phyloP scores from a whole-genome alignment of 257 asterid species.

The Solanum megistacrolobum region DNA sequence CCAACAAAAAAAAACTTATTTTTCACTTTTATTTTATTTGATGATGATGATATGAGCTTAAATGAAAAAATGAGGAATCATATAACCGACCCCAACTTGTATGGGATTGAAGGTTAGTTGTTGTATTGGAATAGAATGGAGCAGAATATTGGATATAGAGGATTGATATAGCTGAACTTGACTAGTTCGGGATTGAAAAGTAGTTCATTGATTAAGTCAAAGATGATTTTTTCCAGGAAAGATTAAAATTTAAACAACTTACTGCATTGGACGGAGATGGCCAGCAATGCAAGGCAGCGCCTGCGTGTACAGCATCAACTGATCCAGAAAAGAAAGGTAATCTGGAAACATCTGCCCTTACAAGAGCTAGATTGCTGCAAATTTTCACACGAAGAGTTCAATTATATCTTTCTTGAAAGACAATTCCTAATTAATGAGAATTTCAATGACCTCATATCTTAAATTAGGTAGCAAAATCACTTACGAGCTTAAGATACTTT shows the following conservation, averaged over 20 bases:
- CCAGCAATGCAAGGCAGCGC: conserved; percentile 99
- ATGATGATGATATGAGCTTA: background rate
- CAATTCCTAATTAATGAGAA: background rate
- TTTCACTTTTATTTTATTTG: background rate
- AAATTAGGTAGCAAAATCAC: conserved; percentile 12
- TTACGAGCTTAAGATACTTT: conserved; percentile 55
- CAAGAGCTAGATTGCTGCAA: conserved; percentile 79
- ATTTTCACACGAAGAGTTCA: background rate
- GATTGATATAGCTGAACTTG: background rate
- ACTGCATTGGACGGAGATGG: conserved; percentile 98
- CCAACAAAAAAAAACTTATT: background rate
- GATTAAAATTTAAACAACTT: background rate
- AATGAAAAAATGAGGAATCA: background rate
- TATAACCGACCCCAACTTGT: background rate
- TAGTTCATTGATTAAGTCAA: background rate
- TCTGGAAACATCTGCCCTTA: conserved; percentile 93
- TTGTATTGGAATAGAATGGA: background rate
- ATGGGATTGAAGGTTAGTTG: background rate
- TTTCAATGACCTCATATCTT: background rate
- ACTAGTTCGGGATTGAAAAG: background rate
- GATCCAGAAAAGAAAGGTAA: conserved; percentile 88
- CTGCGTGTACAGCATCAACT: conserved; percentile 91
- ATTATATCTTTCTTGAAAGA: background rate
- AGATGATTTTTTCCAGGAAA: background rate
- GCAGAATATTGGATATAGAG: background rate